Percentiles rank a stretch among this genome's conserved stretches.
Conservation (phyloP, 805 yeast species). For the Lachancea mirantina region DNA sequence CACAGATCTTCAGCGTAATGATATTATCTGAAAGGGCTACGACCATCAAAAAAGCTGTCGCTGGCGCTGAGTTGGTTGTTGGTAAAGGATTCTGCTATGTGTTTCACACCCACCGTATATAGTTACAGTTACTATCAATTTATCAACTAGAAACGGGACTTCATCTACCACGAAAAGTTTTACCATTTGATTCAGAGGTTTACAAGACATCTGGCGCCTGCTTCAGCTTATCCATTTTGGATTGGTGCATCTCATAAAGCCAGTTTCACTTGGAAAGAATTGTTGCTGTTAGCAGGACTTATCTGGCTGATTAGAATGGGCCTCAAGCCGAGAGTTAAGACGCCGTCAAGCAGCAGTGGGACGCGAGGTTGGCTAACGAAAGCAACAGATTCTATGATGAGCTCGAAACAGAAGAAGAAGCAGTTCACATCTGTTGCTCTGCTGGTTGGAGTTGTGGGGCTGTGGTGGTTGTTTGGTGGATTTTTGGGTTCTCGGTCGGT, state of each 20-base stretch:
- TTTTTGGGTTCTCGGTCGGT: slow-evolving; percentile 10
- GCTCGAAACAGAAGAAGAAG: slow-evolving; percentile 5
- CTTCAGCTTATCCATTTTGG: background rate
- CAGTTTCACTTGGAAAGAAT: background rate
- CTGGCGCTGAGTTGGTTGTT: too few relatives aligned
- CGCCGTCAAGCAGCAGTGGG: slow-evolving; percentile 8
- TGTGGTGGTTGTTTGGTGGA: slow-evolving; percentile 18
- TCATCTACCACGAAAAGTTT: too few relatives aligned
- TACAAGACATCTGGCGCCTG: too few relatives aligned
- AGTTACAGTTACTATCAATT: too few relatives aligned
- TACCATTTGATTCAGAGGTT: too few relatives aligned
- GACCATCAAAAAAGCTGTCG: too few relatives aligned
- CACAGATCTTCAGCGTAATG: too few relatives aligned
- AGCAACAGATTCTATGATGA: slow-evolving; percentile 2
- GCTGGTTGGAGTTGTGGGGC: slow-evolving; percentile 6
- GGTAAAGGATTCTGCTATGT: too few relatives aligned
- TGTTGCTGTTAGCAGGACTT: slow-evolving; percentile 6
- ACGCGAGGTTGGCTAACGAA: background rate
- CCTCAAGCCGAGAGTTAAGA: slow-evolving; percentile 25
- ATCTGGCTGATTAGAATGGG: slow-evolving; percentile 19
- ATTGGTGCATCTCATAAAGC: background rate
- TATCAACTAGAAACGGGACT: too few relatives aligned
- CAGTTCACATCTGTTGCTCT: slow-evolving; percentile 6
- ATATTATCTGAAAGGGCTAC: too few relatives aligned
- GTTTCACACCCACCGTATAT: too few relatives aligned